Base-by-base conservation (phyloP, 2,329 filamentous ascomycete genomes). In the Penicillium freii region DNA sequence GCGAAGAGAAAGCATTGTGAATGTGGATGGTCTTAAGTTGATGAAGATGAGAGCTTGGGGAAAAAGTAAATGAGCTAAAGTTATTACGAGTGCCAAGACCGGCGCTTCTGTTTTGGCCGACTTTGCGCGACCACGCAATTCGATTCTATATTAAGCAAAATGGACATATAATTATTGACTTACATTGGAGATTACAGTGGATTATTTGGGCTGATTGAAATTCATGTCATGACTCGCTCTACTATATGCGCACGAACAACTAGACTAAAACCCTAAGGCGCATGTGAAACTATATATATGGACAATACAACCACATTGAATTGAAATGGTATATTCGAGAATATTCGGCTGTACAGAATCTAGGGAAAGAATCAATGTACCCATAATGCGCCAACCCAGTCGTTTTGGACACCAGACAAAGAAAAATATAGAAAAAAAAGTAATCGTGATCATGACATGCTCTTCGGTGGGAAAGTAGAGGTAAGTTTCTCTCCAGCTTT, bases 401-500 rank as follows among this genome's bases (percentile, higher is more conserved):
- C 62, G 61, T 59, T 58, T 62, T 52, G 44, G 45, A 48, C 56
- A 59, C 43, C 49, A 36, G 44, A 59, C 54, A 64, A 51, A 17
- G n/a, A 38, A 34, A 27, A 48, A 64, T 19, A 45, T 27, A 57
- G 49, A 57, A 60, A 54, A 54, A 59, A 44, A 46, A 56, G 42
- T 54, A 59, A 58, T 45, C 54, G 50, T 55, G 52, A 64, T 78
- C 69, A 80, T 62, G 78, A 78, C 54, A 78, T 69, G 36, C 82
- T 82, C 66, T 83, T 86, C 3, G 91, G 91, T 21, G 92, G 93
- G 69, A 96, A 96, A 59, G 81, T 88, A 25, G 89, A 88, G n/a
- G 85, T 77, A 67, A 86, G 83, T 61, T 86, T 81, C 13, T 74
- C 78, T 4, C 91, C 91, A 31, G 83, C 80, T 56, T 82, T 85